Evolutionary conservation across 2,329 filamentous ascomycete species (phyloP).

Genomic region (Lasiodiplodia sp.): DNA sequence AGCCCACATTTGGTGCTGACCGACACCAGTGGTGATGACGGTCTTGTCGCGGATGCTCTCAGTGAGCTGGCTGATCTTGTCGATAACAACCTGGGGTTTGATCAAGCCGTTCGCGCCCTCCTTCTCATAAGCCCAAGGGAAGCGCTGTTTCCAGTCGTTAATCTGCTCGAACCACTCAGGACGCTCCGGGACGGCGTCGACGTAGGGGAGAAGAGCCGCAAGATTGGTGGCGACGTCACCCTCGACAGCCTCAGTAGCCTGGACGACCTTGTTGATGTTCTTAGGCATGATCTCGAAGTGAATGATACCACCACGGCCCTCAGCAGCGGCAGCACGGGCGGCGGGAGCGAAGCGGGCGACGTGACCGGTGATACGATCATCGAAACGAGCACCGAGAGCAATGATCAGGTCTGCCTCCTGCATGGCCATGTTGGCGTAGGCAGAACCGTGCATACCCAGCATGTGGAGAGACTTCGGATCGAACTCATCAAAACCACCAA

Average conservation of each 20-base stretch:
- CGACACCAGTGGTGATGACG: constrained; percentile 91
- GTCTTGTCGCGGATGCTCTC: constrained; percentile 81
- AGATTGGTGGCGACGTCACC: constrained; percentile 89
- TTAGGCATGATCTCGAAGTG: constrained; percentile 99
- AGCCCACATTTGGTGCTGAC: constrained; percentile 99
- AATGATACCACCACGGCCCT: constrained; percentile 90
- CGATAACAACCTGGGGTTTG: constrained; percentile 93
- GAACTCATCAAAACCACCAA: constrained; percentile 91
- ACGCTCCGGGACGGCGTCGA: constrained; percentile 71
- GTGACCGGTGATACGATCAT: constrained; percentile 89
- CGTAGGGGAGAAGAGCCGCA: constrained; percentile 73
- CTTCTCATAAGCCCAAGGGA: constrained; percentile 86
- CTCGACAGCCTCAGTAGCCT: constrained; percentile 94
- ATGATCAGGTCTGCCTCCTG: constrained; percentile 97
- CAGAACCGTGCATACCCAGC: constrained; percentile 97
- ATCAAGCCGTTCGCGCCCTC: constrained; percentile 79
- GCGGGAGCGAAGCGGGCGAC: constrained; percentile 87
- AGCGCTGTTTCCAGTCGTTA: constrained; percentile 86
- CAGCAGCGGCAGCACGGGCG: constrained; percentile 82
- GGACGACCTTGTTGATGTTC: constrained; percentile 99
- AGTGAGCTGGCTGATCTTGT: constrained; percentile 86
- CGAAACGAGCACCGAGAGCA: constrained; percentile 90
- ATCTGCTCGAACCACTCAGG: constrained; percentile 92
- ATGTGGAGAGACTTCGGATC: constrained; percentile 96
- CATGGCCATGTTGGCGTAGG: constrained; percentile 98